Conservation (phyloP, 257 asterid species). For the Perilla frutescens region DNA sequence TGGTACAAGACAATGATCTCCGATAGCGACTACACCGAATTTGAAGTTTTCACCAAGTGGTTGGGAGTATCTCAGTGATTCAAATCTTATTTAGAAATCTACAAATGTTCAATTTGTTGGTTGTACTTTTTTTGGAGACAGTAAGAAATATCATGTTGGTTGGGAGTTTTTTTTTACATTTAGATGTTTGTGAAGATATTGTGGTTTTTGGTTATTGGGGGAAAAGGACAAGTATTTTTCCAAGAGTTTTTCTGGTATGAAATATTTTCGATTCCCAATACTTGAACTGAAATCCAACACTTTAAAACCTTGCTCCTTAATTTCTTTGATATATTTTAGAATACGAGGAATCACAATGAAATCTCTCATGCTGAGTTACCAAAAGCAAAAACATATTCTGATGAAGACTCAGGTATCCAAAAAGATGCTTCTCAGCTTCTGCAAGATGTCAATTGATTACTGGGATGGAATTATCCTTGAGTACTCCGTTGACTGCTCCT, state of each 20-base stretch:
- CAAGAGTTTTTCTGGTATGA: constrained; percentile 78
- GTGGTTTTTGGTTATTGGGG: constrained; percentile 32
- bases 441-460: constrained; percentile 74
- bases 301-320: constrained; percentile 26
- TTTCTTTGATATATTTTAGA: constrained; percentile 49
- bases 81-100: constrained; percentile 13
- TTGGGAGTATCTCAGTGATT: constrained; percentile 73
- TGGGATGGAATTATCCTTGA: constrained; percentile 97
- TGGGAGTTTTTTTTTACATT: too few species aligned
- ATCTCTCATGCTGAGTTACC: constrained; percentile 71
- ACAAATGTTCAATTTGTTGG: constrained; percentile 30
- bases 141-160: too few species aligned
- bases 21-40: constrained; percentile 80
- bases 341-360: constrained; percentile 75
- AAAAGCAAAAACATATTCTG: constrained; percentile 66
- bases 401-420: constrained; percentile 63
- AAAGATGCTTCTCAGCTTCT: constrained; percentile 56
- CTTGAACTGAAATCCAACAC: constrained; percentile 19
- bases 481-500: constrained; percentile 95
- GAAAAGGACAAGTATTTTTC: constrained; percentile 91
- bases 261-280: constrained; percentile 23
- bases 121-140: constrained; percentile 1
- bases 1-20: constrained; percentile 96
- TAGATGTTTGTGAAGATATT: too few species aligned
- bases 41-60: constrained; percentile 89